These are phyloP conservation scores for Yamadazyma triangularis DNA, from an alignment of 1,139 yeast genomes.

Conservation along the genomic window DNA sequence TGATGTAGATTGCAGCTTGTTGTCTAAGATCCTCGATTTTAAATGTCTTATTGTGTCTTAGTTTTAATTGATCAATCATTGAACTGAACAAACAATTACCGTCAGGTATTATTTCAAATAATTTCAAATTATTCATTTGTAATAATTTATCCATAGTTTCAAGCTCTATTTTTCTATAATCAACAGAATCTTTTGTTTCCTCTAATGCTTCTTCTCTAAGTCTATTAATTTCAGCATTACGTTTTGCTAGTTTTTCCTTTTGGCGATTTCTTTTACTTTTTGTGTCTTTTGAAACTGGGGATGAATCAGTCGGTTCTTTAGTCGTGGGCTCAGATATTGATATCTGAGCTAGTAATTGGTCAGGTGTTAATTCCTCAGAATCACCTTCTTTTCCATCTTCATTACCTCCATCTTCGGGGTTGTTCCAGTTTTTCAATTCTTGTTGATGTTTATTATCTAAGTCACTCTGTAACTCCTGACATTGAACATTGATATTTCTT, in stretches of 20 bases:
- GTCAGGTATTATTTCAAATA: constrained; percentile 76
- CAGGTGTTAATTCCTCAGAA: constrained; percentile 55
- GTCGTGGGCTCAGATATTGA: constrained; percentile 1
- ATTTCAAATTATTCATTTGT: constrained; percentile 39
- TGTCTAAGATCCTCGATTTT: constrained; percentile 55
- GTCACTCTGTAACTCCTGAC: constrained; percentile 55
- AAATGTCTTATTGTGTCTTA: constrained; percentile 17
- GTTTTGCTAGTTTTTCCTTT: constrained; percentile 72
- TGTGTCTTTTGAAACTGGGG: neutral
- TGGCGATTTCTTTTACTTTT: constrained; percentile 63
- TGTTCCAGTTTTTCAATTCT: constrained; percentile 34
- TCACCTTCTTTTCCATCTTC: constrained; percentile 9
- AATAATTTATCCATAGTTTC: constrained; percentile 58
- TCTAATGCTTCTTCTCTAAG: constrained; percentile 62
- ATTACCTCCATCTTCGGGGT: constrained; percentile 15
- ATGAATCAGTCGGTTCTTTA: constrained; percentile 3
- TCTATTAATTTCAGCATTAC: constrained; percentile 65
- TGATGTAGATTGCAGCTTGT: constrained; percentile 64
- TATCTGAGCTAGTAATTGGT: constrained; percentile 36
- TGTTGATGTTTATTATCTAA: constrained; percentile 48
- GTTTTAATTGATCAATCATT: constrained; percentile 66
- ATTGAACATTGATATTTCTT: constrained; percentile 50
- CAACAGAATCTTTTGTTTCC: constrained; percentile 62
- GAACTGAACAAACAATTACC: constrained; percentile 94
- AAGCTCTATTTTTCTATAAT: constrained; percentile 66